Percentiles rank a stretch among this genome's conserved stretches.
Conservation (phyloP, 2,329 filamentous ascomycete genomes). For the Exophiala lecanii-corni region DNA sequence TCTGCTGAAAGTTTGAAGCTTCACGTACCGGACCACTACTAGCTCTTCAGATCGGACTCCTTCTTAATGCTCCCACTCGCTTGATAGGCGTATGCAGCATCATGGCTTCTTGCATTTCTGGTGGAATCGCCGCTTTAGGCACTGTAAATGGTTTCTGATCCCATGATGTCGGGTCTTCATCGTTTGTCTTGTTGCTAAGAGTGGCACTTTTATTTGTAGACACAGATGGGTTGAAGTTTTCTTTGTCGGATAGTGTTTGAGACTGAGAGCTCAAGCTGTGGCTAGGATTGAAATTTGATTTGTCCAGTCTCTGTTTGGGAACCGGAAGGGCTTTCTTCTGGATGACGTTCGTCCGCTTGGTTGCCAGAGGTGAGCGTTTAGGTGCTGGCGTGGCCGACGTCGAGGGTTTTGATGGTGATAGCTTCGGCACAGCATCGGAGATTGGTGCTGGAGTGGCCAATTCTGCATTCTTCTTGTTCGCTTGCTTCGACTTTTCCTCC, state of each 20-base stretch:
- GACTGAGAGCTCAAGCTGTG: background rate
- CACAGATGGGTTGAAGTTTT: slow-evolving; percentile 19
- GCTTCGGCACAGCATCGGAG: background rate
- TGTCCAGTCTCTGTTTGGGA: slow-evolving; percentile 22
- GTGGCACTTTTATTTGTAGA: slow-evolving; percentile 7
- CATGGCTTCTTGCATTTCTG: slow-evolving; percentile 26
- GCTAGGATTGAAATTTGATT: slow-evolving; percentile 2
- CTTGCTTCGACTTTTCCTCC: slow-evolving; percentile 11
- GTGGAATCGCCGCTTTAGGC: slow-evolving; percentile 21
- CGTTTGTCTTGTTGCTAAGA: background rate
- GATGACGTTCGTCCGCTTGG: slow-evolving; percentile 19
- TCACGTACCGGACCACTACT: too few relatives aligned
- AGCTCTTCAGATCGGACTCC: slow-evolving; percentile 27
- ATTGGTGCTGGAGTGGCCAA: background rate
- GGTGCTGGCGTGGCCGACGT: slow-evolving; percentile 2
- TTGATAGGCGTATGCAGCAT: slow-evolving; percentile 27
- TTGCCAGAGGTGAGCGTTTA: slow-evolving; percentile 24
- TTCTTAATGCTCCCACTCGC: slow-evolving; percentile 25
- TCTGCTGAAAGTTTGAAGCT: too few relatives aligned
- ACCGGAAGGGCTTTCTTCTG: slow-evolving; percentile 24
- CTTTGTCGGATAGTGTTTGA: slow-evolving; percentile 12
- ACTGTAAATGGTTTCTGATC: slow-evolving; percentile 2
- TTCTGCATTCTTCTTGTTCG: slow-evolving; percentile 6
- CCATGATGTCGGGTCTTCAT: background rate
- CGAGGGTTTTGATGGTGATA: background rate